Percentiles rank a stretch among this genome's conserved stretches.
Evolutionary conservation across 2,329 filamentous ascomycete genomes (phyloP).

Genomic region (Penicillium sp.): DNA sequence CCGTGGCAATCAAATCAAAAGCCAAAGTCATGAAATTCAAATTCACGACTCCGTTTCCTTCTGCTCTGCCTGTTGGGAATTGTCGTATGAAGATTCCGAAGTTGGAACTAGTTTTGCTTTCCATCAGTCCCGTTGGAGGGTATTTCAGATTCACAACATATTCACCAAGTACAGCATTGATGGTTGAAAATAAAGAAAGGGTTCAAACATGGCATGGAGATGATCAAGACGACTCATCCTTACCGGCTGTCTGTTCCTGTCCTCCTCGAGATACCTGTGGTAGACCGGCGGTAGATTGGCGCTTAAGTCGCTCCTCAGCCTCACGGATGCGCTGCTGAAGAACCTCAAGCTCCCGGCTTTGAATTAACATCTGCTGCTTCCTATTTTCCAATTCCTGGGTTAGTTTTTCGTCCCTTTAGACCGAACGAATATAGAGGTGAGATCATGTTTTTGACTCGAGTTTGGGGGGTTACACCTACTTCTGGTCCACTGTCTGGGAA

Average conservation of each 20-base stretch:
- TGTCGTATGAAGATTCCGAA: conserved; percentile 47
- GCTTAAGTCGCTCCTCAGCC: conserved; percentile 75
- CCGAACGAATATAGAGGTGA: not conserved
- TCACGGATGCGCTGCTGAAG: conserved; percentile 82
- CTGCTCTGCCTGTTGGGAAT: conserved; percentile 59
- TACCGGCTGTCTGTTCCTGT: conserved; percentile 21
- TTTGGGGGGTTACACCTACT: conserved; percentile 56
- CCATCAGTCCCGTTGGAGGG: not conserved
- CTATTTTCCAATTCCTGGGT: conserved; percentile 46
- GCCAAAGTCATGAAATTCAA: not conserved
- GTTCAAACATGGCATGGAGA: conserved; percentile 8
- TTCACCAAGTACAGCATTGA: not conserved
- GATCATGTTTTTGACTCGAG: not conserved
- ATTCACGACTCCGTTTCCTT: conserved; percentile 4
- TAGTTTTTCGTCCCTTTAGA: not conserved
- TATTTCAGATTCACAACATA: not conserved
- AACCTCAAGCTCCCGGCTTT: conserved; percentile 77
- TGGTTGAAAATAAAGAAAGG: not conserved
- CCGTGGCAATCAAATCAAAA: not conserved
- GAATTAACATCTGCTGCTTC: conserved; percentile 74
- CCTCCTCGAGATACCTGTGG: conserved; percentile 6
- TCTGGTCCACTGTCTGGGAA: conserved; percentile 73
- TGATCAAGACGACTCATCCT: conserved; percentile 23
- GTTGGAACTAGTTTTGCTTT: not conserved
- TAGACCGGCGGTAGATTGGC: conserved; percentile 19